These are phyloP conservation scores for Syzygium aromaticum DNA, from an alignment of 345 rosid genomes.

Conservation along the genomic window DNA sequence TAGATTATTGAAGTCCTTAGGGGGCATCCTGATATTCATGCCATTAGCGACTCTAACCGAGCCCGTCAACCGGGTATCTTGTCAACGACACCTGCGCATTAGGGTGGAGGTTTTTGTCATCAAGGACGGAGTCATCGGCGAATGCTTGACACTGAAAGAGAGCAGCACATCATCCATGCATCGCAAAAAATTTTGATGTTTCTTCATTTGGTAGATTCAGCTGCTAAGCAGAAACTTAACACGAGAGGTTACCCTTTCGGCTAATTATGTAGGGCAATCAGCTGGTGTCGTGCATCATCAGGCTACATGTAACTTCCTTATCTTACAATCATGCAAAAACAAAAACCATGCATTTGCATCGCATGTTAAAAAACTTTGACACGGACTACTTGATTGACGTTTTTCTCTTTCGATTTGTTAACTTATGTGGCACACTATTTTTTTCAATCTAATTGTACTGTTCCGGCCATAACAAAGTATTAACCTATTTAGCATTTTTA, in stretches of 20 bases:
- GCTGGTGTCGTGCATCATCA: neutral
- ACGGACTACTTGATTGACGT: too few relatives aligned
- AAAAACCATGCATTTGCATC: neutral
- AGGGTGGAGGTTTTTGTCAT: neutral
- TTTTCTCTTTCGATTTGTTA: too few relatives aligned
- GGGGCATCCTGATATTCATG: neutral
- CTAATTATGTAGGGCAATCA: too few relatives aligned
- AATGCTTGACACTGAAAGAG: neutral
- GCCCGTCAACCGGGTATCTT: neutral
- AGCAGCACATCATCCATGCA: neutral
- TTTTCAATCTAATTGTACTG: too few relatives aligned
- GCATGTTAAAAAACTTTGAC: neutral
- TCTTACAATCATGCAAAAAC: neutral
- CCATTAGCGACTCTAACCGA: neutral
- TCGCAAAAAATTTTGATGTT: neutral
- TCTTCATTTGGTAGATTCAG: neutral
- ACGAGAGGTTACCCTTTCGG: neutral
- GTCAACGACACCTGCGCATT: neutral
- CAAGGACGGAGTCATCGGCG: neutral
- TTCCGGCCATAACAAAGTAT: too few relatives aligned
- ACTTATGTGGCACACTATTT: too few relatives aligned
- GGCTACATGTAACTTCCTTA: neutral
- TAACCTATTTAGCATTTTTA: too few relatives aligned
- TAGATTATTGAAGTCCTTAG: neutral
- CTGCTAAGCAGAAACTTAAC: neutral